A percentile compares a stretch with the other conserved stretches of the same genome.
Conservation (phyloP, 2,329 filamentous ascomycete species). For the Gnomoniopsis sp. region DNA sequence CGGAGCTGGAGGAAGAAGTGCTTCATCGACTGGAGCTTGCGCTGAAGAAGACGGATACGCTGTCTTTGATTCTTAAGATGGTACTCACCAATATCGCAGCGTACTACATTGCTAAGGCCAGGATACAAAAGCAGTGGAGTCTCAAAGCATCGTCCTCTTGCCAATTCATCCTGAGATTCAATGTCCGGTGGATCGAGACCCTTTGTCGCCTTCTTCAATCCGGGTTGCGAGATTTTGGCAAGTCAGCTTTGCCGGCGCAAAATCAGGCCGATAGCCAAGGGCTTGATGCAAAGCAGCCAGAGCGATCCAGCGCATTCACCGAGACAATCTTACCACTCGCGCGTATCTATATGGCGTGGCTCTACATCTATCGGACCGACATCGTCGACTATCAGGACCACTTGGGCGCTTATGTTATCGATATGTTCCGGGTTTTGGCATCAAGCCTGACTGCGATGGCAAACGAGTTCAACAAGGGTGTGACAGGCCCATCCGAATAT, state of each 20-base stretch:
- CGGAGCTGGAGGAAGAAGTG: conserved; percentile 83
- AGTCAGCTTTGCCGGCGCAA: conserved; percentile 41
- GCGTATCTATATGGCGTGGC: conserved; percentile 53
- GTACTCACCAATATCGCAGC: conserved; percentile 83
- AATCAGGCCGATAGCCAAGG: conserved; percentile 25
- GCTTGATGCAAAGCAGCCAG: conserved; percentile 20
- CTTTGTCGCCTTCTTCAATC: conserved; percentile 67
- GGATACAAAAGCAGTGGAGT: conserved; percentile 51
- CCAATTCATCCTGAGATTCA: conserved; percentile 71
- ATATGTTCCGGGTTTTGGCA: conserved; percentile 44
- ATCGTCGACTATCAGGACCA: conserved; percentile 42
- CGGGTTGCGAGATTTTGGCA: conserved; percentile 57
- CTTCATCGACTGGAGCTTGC: conserved; percentile 72
- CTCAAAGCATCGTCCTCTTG: conserved; percentile 44
- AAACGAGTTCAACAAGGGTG: conserved; percentile 37
- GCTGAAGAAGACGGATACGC: conserved; percentile 64
- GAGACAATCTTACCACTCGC: conserved; percentile 47
- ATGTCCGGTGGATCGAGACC: conserved; percentile 71
- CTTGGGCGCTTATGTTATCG: conserved; percentile 41
- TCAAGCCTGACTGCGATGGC: conserved; percentile 48
- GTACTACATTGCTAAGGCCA: conserved; percentile 66
- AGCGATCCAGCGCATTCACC: conserved; percentile 34
- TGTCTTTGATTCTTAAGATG: conserved; percentile 70
- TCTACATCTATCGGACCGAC: conserved; percentile 44
- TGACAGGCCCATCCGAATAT: conserved; percentile 41